phyloP scores from a whole-genome alignment of 768 basidiomycete species.

The Cytidiella melzeri region DNA sequence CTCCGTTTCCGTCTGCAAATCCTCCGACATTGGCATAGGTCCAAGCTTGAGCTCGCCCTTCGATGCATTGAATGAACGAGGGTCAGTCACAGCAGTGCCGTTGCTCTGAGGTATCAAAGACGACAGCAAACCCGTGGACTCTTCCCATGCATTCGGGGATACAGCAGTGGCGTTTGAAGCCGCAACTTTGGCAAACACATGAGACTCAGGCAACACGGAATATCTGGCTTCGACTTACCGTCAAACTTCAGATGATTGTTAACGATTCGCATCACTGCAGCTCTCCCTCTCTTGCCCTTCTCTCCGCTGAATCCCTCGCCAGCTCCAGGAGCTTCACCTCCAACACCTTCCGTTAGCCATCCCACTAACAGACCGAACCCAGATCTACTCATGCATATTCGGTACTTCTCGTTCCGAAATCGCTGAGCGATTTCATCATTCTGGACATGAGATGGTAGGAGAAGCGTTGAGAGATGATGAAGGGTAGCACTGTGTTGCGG shows the following conservation, averaged over 20 bases:
- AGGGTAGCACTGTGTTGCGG: slow-evolving; percentile 62
- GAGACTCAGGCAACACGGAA: slow-evolving; percentile 5
- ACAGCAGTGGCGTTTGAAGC: slow-evolving; percentile 60
- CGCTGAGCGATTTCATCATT: slow-evolving; percentile 78
- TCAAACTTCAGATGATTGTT: slow-evolving; percentile 91
- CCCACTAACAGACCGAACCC: slow-evolving; percentile 89
- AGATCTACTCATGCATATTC: slow-evolving; percentile 82
- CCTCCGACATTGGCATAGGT: slow-evolving; percentile 69
- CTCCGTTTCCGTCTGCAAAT: slow-evolving; percentile 75
- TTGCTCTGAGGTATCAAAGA: slow-evolving; percentile 67
- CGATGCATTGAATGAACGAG: slow-evolving; percentile 68
- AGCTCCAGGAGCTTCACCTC: slow-evolving; percentile 77
- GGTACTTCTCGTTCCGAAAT: slow-evolving; percentile 88
- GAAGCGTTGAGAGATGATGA: slow-evolving; percentile 73
- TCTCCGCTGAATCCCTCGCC: slow-evolving; percentile 79
- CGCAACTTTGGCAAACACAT: slow-evolving; percentile 47
- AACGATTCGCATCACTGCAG: slow-evolving; percentile 88
- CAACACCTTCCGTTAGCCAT: slow-evolving; percentile 91
- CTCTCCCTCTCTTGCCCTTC: slow-evolving; percentile 77
- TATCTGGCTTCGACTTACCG: slow-evolving; percentile 41
- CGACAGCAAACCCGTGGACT: slow-evolving; percentile 77
- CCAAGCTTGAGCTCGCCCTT: slow-evolving; percentile 84
- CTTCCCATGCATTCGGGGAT: slow-evolving; percentile 70
- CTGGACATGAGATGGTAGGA: slow-evolving; percentile 78
- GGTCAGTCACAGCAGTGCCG: slow-evolving; percentile 47